phyloP scores from a whole-genome alignment of 2,329 filamentous ascomycete species.

The Colletotrichum lindemuthianum region DNA sequence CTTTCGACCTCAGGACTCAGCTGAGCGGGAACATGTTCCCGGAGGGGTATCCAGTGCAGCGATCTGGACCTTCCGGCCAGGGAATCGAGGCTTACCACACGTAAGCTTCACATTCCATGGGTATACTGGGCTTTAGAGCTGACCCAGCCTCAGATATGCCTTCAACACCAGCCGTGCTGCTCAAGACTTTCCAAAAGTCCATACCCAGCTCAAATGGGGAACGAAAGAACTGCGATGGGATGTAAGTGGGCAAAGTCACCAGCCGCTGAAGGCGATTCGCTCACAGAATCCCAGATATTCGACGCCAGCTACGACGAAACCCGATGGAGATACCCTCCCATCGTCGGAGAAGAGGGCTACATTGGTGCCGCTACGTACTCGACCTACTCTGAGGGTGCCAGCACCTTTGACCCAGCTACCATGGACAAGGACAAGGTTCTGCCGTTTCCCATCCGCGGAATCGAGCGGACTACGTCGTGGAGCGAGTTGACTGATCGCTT shows the following conservation, averaged over 20 bases:
- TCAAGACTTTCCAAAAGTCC: conserved; percentile 39
- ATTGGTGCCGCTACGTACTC: conserved; percentile 42
- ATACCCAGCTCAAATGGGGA: conserved; percentile 29
- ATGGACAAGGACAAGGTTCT: conserved; percentile 40
- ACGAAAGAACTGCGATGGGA: conserved; percentile 37
- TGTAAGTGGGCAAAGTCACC: not conserved
- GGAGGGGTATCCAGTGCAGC: conserved; percentile 8
- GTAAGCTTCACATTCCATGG: not conserved
- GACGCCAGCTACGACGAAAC: conserved; percentile 40
- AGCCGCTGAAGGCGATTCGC: accelerated
- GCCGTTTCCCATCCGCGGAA: conserved; percentile 38
- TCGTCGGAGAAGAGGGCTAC: conserved; percentile 41
- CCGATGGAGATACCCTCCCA: conserved; percentile 42
- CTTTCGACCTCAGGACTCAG: conserved; percentile 28
- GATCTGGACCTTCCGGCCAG: conserved; percentile 19
- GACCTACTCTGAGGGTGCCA: conserved; percentile 26
- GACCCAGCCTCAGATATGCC: not conserved
- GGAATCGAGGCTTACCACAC: conserved; percentile 23
- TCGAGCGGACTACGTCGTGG: conserved; percentile 36
- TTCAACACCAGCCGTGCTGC: conserved; percentile 32
- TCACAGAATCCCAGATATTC: conserved; percentile 37
- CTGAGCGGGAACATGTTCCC: conserved; percentile 29
- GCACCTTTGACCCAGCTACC: conserved; percentile 36
- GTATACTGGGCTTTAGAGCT: not conserved
- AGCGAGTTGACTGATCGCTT: conserved; percentile 32